phyloP scores from a whole-genome alignment of 257 asterid species.

The Oldenlandia corymbosa region DNA sequence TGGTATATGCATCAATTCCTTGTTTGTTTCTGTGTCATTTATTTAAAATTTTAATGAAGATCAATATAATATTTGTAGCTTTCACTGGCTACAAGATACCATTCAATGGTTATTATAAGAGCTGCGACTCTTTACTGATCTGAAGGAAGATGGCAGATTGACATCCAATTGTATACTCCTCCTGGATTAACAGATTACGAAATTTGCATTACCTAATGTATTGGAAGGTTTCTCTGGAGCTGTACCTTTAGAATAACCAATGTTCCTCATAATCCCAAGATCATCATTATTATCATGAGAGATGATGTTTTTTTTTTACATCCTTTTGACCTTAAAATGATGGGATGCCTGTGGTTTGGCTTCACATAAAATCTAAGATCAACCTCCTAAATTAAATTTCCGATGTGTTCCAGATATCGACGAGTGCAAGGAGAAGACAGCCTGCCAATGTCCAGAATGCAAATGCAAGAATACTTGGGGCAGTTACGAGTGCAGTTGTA shows the following conservation, averaged over 20 bases:
- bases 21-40: not conserved
- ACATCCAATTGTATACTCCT: not conserved
- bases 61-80: not conserved
- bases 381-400: constrained; percentile 9
- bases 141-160: not conserved
- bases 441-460: constrained; percentile 80
- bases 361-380: constrained; percentile 5
- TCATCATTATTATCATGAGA: not conserved
- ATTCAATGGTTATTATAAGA: not conserved
- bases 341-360: not conserved
- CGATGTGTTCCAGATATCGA: constrained; percentile 52
- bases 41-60: not conserved
- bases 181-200: not conserved
- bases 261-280: not conserved
- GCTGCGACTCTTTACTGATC: not conserved
- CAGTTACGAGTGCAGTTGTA: constrained; percentile 76
- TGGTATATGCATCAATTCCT: not conserved
- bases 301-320: not conserved
- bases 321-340: not conserved
- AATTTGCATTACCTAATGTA: not conserved
- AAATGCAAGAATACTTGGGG: constrained; percentile 95
- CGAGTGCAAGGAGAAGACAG: constrained; percentile 71
- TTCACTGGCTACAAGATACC: not conserved
- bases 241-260: not conserved
- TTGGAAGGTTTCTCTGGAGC: not conserved